A percentile compares a stretch with the other conserved stretches of the same genome.
phyloP scores from a whole-genome alignment of 805 yeast species.

The Torulaspora franciscae region DNA sequence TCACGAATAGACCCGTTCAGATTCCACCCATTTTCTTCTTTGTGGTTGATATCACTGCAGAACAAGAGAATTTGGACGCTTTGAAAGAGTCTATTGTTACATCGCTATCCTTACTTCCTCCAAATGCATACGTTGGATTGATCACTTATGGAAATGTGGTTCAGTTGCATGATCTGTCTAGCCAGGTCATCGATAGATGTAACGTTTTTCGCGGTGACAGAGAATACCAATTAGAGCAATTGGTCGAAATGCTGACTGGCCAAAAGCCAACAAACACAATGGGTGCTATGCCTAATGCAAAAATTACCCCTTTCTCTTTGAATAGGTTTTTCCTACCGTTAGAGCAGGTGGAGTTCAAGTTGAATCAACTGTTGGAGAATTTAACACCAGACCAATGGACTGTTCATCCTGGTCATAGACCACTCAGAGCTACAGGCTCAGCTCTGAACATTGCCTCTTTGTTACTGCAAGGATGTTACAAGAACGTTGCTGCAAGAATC shows the following conservation, averaged over 20 bases:
- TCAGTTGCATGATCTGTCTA: conserved; percentile 78
- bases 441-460: conserved; percentile 83
- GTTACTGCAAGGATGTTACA: conserved; percentile 73
- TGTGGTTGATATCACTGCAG: conserved; percentile 86
- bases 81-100: conserved; percentile 75
- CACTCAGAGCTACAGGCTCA: conserved; percentile 88
- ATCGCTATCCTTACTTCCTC: conserved; percentile 76
- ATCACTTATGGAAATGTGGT: conserved; percentile 84
- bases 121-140: conserved; percentile 82
- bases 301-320: conserved; percentile 41
- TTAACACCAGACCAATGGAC: conserved; percentile 85
- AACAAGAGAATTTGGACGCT: conserved; percentile 77
- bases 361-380: conserved; percentile 73
- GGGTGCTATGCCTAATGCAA: conserved; percentile 31
- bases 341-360: conserved; percentile 74
- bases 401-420: conserved; percentile 74
- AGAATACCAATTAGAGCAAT: conserved; percentile 57
- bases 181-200: conserved; percentile 62
- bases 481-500: conserved; percentile 83
- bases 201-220: conserved; percentile 86
- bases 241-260: conserved; percentile 59
- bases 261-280: conserved; percentile 42
- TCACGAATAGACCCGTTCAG: conserved; percentile 71
- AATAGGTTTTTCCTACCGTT: conserved; percentile 70
- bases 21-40: conserved; percentile 83